A percentile compares a stretch with the other conserved stretches of the same genome.
Evolutionary conservation across 768 basidiomycete species (phyloP).

Genomic region (Auriscalpium vulgare): DNA sequence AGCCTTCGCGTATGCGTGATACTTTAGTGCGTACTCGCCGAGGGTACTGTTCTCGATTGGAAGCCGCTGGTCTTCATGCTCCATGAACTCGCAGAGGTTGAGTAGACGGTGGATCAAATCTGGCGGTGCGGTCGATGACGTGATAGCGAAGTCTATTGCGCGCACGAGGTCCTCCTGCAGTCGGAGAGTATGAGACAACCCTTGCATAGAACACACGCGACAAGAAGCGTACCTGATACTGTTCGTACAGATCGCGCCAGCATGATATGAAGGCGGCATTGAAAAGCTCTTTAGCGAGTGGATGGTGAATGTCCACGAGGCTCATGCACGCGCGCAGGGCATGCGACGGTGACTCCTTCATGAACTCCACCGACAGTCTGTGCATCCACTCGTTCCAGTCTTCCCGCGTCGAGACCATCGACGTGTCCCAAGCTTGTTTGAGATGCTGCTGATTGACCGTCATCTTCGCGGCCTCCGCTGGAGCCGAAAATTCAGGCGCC

Average conservation of each 20-base stretch:
- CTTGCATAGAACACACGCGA: not conserved
- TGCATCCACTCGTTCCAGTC: slow-evolving; percentile 98
- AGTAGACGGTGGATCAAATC: slow-evolving; percentile 88
- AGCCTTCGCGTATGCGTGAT: slow-evolving; percentile 94
- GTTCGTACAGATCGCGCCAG: slow-evolving; percentile 92
- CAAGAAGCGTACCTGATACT: slow-evolving; percentile 70
- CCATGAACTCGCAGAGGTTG: slow-evolving; percentile 97
- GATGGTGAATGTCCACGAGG: slow-evolving; percentile 84
- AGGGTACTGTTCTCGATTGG: slow-evolving; percentile 91
- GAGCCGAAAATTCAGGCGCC: slow-evolving; percentile 68
- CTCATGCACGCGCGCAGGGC: slow-evolving; percentile 96
- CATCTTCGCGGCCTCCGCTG: slow-evolving; percentile 76
- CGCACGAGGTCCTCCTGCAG: slow-evolving; percentile 87
- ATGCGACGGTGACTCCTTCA: slow-evolving; percentile 97
- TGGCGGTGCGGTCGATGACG: slow-evolving; percentile 65
- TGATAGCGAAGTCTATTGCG: slow-evolving; percentile 81
- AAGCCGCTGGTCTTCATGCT: slow-evolving; percentile 93
- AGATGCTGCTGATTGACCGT: slow-evolving; percentile 95
- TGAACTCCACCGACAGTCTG: slow-evolving; percentile 85
- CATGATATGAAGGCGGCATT: slow-evolving; percentile 98
- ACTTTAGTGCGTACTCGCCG: slow-evolving; percentile 89
- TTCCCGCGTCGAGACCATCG: slow-evolving; percentile 63
- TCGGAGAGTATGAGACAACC: not conserved
- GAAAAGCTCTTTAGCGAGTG: slow-evolving; percentile 90
- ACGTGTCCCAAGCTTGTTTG: slow-evolving; percentile 93